Conservation (phyloP, 371 early-diverging fungal genomes). For the Mucor mucedo region DNA sequence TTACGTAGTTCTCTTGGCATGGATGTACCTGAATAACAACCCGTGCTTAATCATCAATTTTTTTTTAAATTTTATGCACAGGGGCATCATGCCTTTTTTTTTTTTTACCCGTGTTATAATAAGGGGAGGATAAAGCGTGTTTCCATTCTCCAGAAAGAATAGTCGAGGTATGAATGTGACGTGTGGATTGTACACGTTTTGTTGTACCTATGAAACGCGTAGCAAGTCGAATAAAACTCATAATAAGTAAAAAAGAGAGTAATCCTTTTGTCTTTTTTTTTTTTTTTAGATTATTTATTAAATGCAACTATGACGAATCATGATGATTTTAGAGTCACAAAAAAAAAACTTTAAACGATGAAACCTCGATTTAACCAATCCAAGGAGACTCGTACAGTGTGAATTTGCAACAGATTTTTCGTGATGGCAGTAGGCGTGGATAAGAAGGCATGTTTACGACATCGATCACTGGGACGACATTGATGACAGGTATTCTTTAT, state of each 20-base stretch:
- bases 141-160: not conserved
- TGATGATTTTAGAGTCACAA: not conserved
- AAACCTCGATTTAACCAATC: slow-evolving; percentile 18
- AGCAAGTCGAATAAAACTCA: not conserved
- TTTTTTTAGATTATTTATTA: not conserved
- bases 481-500: too few species aligned
- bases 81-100: not conserved
- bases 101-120: slow-evolving; percentile 22
- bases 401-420: slow-evolving; percentile 6
- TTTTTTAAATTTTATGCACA: too few species aligned
- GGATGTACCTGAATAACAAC: slow-evolving; percentile 50
- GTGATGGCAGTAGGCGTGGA: not conserved
- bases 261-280: not conserved
- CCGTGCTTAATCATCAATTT: too few species aligned
- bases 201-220: not conserved
- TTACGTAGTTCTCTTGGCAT: slow-evolving; percentile 52
- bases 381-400: slow-evolving; percentile 9
- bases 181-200: too few species aligned
- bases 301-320: too few species aligned
- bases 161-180: slow-evolving; percentile 11
- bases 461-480: not conserved
- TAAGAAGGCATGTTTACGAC: slow-evolving; percentile 9
- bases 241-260: not conserved
- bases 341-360: not conserved
- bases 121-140: slow-evolving; percentile 11